phyloP scores from a whole-genome alignment of 805 yeast genomes.

The Schizosaccharomyces japonicus region DNA sequence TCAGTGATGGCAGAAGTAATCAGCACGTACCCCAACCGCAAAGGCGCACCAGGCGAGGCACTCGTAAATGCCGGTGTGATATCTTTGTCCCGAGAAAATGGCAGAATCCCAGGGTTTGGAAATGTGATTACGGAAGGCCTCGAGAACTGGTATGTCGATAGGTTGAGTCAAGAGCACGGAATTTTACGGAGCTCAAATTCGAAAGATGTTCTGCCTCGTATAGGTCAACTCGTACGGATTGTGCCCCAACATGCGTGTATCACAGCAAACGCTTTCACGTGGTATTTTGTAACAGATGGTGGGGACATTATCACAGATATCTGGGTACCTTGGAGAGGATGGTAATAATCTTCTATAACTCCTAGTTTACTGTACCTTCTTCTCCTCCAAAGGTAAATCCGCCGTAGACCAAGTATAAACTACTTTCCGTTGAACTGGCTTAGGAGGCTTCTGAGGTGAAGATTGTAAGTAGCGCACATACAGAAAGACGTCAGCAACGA shows the following conservation, averaged over 20 bases:
- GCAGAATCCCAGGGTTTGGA: slow-evolving; percentile 40
- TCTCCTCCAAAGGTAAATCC: background rate
- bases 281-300: slow-evolving; percentile 29
- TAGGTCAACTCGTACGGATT: slow-evolving; percentile 31
- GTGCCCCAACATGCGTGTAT: slow-evolving; percentile 56
- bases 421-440: background rate
- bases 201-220: slow-evolving; percentile 6
- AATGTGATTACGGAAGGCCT: slow-evolving; percentile 19
- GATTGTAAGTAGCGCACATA: background rate
- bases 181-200: slow-evolving; percentile 20
- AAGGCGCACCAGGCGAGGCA: slow-evolving; percentile 28
- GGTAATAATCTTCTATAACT: too few relatives aligned
- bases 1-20: slow-evolving; percentile 34
- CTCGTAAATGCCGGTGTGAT: slow-evolving; percentile 52
- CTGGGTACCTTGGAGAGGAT: slow-evolving; percentile 42
- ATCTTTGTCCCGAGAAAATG: slow-evolving; percentile 40
- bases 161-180: slow-evolving; percentile 64
- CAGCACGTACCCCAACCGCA: slow-evolving; percentile 32
- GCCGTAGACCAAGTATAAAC: background rate
- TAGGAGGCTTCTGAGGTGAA: background rate
- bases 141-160: slow-evolving; percentile 37
- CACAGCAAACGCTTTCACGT: slow-evolving; percentile 35
- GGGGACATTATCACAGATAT: slow-evolving; percentile 30
- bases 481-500: background rate
- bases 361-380: too few relatives aligned